phyloP scores from a whole-genome alignment of 306 rosid species.

The Fragaria ananassa region DNA sequence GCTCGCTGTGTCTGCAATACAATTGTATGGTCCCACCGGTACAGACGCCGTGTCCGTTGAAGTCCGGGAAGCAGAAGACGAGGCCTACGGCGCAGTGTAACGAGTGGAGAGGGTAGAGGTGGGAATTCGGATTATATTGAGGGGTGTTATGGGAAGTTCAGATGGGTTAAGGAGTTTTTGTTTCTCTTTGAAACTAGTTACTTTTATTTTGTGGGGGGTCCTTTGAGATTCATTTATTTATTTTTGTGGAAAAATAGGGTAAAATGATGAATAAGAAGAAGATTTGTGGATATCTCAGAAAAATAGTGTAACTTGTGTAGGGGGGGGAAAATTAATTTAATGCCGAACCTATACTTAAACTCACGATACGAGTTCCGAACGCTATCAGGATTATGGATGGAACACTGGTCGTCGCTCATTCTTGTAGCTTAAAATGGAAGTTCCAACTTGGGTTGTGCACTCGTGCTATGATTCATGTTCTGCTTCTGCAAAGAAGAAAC shows the following conservation, averaged over 20 bases:
- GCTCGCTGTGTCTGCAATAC: conserved; percentile 85
- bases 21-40: conserved; percentile 97
- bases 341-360: background rate
- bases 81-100: conserved; percentile 79
- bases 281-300: conserved; percentile 52
- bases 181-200: background rate
- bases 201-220: background rate
- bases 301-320: conserved; percentile 10
- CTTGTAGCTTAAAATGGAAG: background rate
- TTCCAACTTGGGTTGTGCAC: background rate
- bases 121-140: background rate
- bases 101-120: conserved; percentile 55
- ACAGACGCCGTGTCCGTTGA: conserved; percentile 77
- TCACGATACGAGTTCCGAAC: background rate
- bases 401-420: background rate
- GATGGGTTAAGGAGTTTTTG: background rate
- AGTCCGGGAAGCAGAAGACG: conserved; percentile 67
- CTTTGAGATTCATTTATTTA: conserved; percentile 35
- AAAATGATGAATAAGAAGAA: conserved; percentile 31
- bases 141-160: conserved; percentile 27
- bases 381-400: background rate
- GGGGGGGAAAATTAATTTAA: background rate
- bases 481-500: background rate
- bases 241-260: conserved; percentile 27
- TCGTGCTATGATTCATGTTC: background rate